Conservation (phyloP, 768 basidiomycete genomes). For the Lenzites betulinus region DNA sequence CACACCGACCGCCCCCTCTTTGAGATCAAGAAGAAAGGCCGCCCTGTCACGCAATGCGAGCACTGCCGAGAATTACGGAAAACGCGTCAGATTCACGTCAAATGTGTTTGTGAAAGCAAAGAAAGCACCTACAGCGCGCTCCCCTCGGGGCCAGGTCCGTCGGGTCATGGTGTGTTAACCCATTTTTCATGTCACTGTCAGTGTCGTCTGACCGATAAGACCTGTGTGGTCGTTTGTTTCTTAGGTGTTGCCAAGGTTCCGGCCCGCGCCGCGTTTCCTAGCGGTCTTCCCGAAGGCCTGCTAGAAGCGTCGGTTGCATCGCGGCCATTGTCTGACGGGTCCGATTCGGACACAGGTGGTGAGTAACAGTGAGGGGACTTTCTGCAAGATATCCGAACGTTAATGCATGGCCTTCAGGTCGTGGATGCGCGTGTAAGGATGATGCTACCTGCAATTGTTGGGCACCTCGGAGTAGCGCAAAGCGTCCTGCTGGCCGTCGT, state of each 20-base stretch:
- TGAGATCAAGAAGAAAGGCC: constrained; percentile 72
- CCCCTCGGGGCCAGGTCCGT: neutral
- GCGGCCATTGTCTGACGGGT: constrained; percentile 48
- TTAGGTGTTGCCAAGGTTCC: constrained; percentile 61
- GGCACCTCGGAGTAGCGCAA: constrained; percentile 36
- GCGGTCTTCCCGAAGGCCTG: constrained; percentile 66
- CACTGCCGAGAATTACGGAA: constrained; percentile 40
- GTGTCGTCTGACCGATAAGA: constrained; percentile 47
- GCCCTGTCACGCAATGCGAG: constrained; percentile 55
- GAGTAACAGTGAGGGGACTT: constrained; percentile 6
- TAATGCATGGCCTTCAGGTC: constrained; percentile 3
- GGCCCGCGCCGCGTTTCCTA: constrained; percentile 76
- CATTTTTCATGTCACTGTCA: constrained; percentile 14
- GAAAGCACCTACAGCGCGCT: constrained; percentile 6
- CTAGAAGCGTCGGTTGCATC: constrained; percentile 64
- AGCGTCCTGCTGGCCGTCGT: constrained; percentile 11
- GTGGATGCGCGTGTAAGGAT: constrained; percentile 46
- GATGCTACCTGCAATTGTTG: constrained; percentile 60
- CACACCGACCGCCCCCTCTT: constrained; percentile 87
- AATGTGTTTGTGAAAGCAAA: constrained; percentile 38
- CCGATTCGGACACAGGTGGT: constrained; percentile 65
- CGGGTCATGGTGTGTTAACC: constrained; percentile 64
- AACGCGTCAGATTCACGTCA: constrained; percentile 44
- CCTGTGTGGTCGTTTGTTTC: constrained; percentile 20
- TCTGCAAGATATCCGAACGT: neutral